Percentiles rank a stretch among this genome's conserved stretches.
Evolutionary conservation across 2,329 filamentous ascomycete species (phyloP).

Genomic region (Pseudogymnoascus sp.): DNA sequence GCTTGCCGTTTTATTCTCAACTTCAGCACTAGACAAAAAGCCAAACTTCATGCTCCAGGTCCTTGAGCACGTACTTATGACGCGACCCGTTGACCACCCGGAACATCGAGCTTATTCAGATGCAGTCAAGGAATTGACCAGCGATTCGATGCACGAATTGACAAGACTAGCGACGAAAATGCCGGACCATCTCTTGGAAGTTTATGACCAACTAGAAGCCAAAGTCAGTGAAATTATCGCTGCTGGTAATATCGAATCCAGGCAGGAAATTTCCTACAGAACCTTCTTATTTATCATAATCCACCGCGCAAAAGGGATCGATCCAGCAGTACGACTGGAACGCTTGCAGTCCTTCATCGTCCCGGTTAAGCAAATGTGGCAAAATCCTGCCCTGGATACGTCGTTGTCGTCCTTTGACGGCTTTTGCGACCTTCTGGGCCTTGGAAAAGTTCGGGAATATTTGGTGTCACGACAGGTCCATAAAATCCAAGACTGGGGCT

Average conservation of each 20-base stretch:
- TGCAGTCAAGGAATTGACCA: slow-evolving; percentile 81
- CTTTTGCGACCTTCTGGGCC: slow-evolving; percentile 73
- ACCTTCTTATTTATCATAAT: slow-evolving; percentile 93
- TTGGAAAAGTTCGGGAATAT: slow-evolving; percentile 77
- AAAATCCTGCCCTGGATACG: slow-evolving; percentile 59
- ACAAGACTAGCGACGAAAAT: slow-evolving; percentile 85
- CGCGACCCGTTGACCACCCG: slow-evolving; percentile 67
- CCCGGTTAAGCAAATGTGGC: slow-evolving; percentile 79
- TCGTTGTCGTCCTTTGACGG: slow-evolving; percentile 67
- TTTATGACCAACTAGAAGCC: slow-evolving; percentile 79
- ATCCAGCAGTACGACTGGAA: slow-evolving; percentile 61
- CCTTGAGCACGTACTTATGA: slow-evolving; percentile 83
- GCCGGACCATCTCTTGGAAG: slow-evolving; percentile 81
- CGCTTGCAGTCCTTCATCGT: slow-evolving; percentile 72
- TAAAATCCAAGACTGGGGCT: slow-evolving; percentile 75
- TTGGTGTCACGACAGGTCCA: slow-evolving; percentile 67
- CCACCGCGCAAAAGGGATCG: slow-evolving; percentile 75
- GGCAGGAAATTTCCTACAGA: slow-evolving; percentile 76
- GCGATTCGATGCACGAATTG: slow-evolving; percentile 77
- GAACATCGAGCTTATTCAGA: slow-evolving; percentile 73
- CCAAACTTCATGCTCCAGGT: slow-evolving; percentile 80
- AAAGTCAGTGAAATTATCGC: slow-evolving; percentile 76
- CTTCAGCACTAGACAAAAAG: slow-evolving; percentile 70
- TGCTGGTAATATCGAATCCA: slow-evolving; percentile 69
- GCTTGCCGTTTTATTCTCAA: slow-evolving; percentile 77